Evolutionary conservation across 495 filamentous ascomycete genomes (phyloP).

Genomic region (Staphylotrichum longicolle): DNA sequence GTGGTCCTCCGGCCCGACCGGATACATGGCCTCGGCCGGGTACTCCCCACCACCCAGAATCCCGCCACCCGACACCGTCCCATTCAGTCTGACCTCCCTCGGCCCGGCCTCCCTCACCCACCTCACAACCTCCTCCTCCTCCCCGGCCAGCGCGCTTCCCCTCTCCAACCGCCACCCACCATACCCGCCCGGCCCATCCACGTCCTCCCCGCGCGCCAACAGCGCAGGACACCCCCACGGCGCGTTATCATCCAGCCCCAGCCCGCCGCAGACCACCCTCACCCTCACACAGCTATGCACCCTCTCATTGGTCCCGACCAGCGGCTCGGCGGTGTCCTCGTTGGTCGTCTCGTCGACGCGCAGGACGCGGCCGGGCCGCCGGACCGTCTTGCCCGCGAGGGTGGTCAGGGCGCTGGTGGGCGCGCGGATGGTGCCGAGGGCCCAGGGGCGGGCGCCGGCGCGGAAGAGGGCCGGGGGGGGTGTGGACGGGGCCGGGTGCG

Average conservation of each 20-base stretch:
- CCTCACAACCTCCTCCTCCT: slow-evolving; percentile 4
- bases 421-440: slow-evolving; percentile 25
- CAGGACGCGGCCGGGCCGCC: slow-evolving; percentile 30
- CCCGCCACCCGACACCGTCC: background rate
- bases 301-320: slow-evolving; percentile 30
- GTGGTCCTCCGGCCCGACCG: slow-evolving; percentile 23
- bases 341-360: slow-evolving; percentile 35
- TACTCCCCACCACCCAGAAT: slow-evolving; percentile 18
- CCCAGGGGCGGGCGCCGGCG: slow-evolving; percentile 33
- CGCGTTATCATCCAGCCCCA: slow-evolving; percentile 31
- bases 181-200: background rate
- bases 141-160: background rate
- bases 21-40: slow-evolving; percentile 24
- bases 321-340: slow-evolving; percentile 33
- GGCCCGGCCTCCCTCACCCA: slow-evolving; percentile 7
- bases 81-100: slow-evolving; percentile 10
- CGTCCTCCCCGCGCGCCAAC: background rate
- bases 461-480: slow-evolving; percentile 13
- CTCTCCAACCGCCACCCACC: slow-evolving; percentile 26
- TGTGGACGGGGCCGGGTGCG: slow-evolving; percentile 18
- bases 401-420: slow-evolving; percentile 26
- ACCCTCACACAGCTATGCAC: slow-evolving; percentile 32
- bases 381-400: slow-evolving; percentile 30
- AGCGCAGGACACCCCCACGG: slow-evolving; percentile 32
- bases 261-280: slow-evolving; percentile 27